Base-by-base conservation (phyloP, 2,329 filamentous ascomycete genomes). In the Cercospora brassicicola region DNA sequence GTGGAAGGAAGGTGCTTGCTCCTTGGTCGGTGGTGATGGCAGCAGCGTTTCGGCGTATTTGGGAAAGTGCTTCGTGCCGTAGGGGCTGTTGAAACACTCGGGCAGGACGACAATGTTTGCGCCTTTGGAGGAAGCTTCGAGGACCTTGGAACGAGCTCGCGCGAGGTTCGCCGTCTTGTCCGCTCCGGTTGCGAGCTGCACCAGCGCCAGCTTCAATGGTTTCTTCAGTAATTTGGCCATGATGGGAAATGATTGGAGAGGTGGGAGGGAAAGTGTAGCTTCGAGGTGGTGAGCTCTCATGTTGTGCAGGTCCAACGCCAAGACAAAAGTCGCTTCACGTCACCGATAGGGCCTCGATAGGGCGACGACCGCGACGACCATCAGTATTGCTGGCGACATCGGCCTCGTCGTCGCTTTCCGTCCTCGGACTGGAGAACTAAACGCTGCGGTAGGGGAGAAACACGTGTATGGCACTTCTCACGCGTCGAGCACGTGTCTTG, bases 31-130 rank as follows among this genome's bases (percentile, higher is more conserved):
- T 30, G 93, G 92, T 2, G 89, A 90, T 0, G 93, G 92, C 0
- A 87, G 84, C n/a, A 98, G 89, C 1, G 88, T 90, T 81, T 99
- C 95, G 73, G 95, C 94, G 80, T 98, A 98, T 69, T 89, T 87
- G 64, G 94, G 90, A 82, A 99, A 99, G 84, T 90, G 94, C 77
- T 93, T 86, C 73, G 89, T 93, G 73, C 95, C 95, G 81, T 99
- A 99, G 8, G 95, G 95, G 51, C 92, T 96, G 84, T 99, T 99
- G 88, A 99, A 99, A 85, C 95, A 99, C 83, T 99, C 95, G 39
- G 94, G 94, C 18, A 99, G 87, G 36, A 98, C 93, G 72, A 98
- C 90, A 68, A 99, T 89, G 66, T 91, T 89, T 68, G 94, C 93
- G 73, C 94, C 94, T 3, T 83, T 83, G 28, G 83, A 80, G 26